Base-by-base conservation (phyloP, 306 rosid genomes). In the Quercus robur region DNA sequence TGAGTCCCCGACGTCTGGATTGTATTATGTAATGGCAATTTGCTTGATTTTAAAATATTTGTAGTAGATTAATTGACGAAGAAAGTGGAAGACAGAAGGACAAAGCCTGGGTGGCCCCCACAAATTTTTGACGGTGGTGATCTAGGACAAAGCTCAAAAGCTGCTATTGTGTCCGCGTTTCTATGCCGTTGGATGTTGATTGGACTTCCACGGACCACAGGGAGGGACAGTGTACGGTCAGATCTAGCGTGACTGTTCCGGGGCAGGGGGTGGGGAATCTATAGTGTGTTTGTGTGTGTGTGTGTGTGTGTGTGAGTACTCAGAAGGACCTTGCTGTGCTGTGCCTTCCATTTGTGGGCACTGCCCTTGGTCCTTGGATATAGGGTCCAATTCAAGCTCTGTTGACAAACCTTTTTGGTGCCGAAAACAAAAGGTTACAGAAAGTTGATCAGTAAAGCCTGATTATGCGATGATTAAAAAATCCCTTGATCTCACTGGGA, bases 11-110 rank as follows among this genome's bases (percentile, higher is more conserved):
- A 38, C 44, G 23, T 21, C 0, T 25, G 66, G 66, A n/a, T 11
- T 21, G 66, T 26, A 28, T 1, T 2, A 21, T 25, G 30, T 23
- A 58, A 21, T 58, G 12, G 30, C 64, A 21, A 58, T 10, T 6
- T 10, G 30, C 30, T 58, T 12, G 30, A 59, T 59, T 23, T 30
- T 64, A 28, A 15, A 41, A 8, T 41, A 0, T 73, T 3, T 44
- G 9, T n/a, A 18, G 70, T 17, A 6, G 41, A 8, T 46, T 46
- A 46, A 63, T 80, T 52, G 74, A 51, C 35, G 69, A 73, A 30
- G 84, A 71, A 79, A 85, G 84, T 85, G 84, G 81, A 66, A 64
- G 81, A 75, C 86, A 85, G 86, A 75, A 35, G 83, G 85, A 13
- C 35, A 28, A 23, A 23, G 46, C 35, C 7, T 23, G 30, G 56